Evolutionary conservation across 2,329 filamentous ascomycete genomes (phyloP), one percentile per base, ranked within the genome.

Genomic region (Elsinoe arachidis): DNA sequence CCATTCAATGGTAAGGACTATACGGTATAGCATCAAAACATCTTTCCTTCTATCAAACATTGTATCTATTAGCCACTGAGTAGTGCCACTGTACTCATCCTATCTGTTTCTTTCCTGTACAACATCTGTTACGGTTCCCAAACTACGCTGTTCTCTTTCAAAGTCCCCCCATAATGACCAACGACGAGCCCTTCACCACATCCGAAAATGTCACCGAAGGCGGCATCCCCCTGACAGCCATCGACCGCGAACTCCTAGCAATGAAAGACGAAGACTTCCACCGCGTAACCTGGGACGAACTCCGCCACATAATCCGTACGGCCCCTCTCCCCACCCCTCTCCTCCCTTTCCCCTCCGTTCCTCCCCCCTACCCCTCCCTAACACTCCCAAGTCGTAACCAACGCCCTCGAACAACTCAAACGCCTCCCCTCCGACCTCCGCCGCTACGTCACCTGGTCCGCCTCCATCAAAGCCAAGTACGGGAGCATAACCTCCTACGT

Each of bases 391-490:
- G 39, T 58, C 68, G 68, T 72, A 15, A 71, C 73, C 37, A 79
- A 81, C 64, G 73, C 76, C 59, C 79, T 85, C 57, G 76, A 78
- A 59, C 69, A 76, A 34, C 72, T 85, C 10, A 82, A 80, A 65
- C 78, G 82, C 62, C 78, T 76, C 67, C 82, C 82, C 19, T 81
- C 78, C 60, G 77, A 82, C 62, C 72, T 84, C 14, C 74, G 74
- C 65, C 76, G 78, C 55, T 85, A 85, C 64, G 73, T 84, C n/a
- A 73, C 74, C 33, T 85, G 82, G 81, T 78, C 77, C 2, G 69
- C 71, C 39, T 69, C 77, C 35, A 79, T 76, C 39, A 83, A 82
- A 63, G 66, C 69, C n/a, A 65, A 74, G 38, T 82, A 82, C 66
- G 80, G 80, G 53, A 74, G 74, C 38, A 79, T 82, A 47, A 79